Evolutionary conservation across 2,329 filamentous ascomycete species (phyloP), one percentile per base, ranked within the genome.

Genomic region (Colletotrichum paranaense): DNA sequence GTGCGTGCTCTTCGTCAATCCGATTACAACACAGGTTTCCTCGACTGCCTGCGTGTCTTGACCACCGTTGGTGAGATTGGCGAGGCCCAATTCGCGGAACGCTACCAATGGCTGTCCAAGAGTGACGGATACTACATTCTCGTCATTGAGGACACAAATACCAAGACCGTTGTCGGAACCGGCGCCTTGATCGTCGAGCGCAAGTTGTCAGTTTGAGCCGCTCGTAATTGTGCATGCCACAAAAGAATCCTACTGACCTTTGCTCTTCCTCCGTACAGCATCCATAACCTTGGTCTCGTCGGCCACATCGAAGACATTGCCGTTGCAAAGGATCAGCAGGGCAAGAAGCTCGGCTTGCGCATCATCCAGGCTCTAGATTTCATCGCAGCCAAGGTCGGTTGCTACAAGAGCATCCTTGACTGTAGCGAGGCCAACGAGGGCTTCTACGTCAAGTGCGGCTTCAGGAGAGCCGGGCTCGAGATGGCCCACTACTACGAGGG

Each of bases 271-370:
- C 38, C 30, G 35, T 49, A 77, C 77, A 93, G 92, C 82, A 95
- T 97, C 78, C 94, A 96, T 82, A 91, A 90, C 77, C 89, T 97
- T 57, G 94, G 94, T 63, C 86, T 92, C 26, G 96, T 98, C 30
- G 97, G 96, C 14, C 97, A 98, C 84, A 98, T 98, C 83, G 97
- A 98, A 84, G 97, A 99, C 82, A 98, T 99, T 81, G 95, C 96
- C 22, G 95, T 99, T 49, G 92, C 94, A 76, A 95, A 95, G 85
- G 94, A 97, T 79, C 95, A 98, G 85, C 97, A 98, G 84, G 97
- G 97, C 78, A 98, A 98, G 90, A 98, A 98, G 86, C 88, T 98
- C 56, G 97, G 97, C 5, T 86, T 98, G 80, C 90, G 95, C 77
- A 93, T 98, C 77, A 98, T 98, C 79, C 94, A 98, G 85, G 95